These are phyloP conservation scores for Inosperma sp. DNA, from an alignment of 768 basidiomycete genomes.

Conservation along the genomic window DNA sequence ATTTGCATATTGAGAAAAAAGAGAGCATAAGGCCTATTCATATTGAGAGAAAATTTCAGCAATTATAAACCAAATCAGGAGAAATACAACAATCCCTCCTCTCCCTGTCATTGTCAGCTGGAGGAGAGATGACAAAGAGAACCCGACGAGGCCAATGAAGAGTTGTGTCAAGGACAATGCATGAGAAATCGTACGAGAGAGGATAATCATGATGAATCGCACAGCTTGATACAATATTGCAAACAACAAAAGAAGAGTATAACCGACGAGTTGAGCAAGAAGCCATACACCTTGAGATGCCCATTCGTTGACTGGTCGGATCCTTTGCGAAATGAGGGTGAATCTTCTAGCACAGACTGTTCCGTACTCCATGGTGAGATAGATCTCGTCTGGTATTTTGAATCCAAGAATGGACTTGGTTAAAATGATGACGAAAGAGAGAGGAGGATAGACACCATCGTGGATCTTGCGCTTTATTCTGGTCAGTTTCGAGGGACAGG, in stretches of 20 bases:
- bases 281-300: neutral
- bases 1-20: too few relatives aligned
- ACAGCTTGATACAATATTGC: neutral
- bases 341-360: neutral
- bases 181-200: neutral
- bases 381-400: slow-evolving; percentile 7
- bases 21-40: too few relatives aligned
- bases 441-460: slow-evolving; percentile 4
- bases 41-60: neutral
- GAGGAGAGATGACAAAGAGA: neutral
- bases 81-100: neutral
- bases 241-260: neutral
- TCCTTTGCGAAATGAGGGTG: neutral
- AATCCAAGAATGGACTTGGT: slow-evolving; percentile 13
- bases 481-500: slow-evolving; percentile 12
- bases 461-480: slow-evolving; percentile 13
- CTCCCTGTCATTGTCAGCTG: neutral
- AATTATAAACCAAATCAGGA: neutral
- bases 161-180: neutral
- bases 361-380: slow-evolving; percentile 12
- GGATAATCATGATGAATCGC: neutral
- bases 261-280: neutral
- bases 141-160: neutral
- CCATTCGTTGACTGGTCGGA: slow-evolving; percentile 4
- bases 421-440: slow-evolving; percentile 8